Conservation (phyloP, 1,284 basidiomycete genomes). For the Sporisorium reilianum region DNA sequence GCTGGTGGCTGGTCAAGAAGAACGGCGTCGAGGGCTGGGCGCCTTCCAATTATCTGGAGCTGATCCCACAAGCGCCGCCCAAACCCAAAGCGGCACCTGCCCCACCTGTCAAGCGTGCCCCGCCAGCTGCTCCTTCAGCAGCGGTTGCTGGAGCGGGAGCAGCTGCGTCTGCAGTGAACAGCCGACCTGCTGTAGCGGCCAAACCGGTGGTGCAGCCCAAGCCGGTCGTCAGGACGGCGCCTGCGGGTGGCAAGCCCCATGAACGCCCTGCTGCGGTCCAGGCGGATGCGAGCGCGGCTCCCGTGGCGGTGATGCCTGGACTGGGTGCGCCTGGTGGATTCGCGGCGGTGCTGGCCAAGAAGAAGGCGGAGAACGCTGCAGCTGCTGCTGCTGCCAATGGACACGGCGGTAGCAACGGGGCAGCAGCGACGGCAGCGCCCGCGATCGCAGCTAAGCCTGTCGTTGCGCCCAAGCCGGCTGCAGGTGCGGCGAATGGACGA, state of each 20-base stretch:
- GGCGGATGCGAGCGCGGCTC: slow-evolving; percentile 68
- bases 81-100: slow-evolving; percentile 63
- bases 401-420: slow-evolving; percentile 5
- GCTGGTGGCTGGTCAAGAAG: slow-evolving; percentile 96
- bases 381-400: slow-evolving; percentile 40
- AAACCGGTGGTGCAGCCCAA: slow-evolving; percentile 70
- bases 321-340: slow-evolving; percentile 70
- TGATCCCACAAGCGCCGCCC: slow-evolving; percentile 77
- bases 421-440: slow-evolving; percentile 17
- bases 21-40: slow-evolving; percentile 89
- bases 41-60: slow-evolving; percentile 86
- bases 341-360: slow-evolving; percentile 70
- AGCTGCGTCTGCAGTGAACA: slow-evolving; percentile 25
- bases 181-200: slow-evolving; percentile 32
- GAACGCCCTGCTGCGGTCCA: slow-evolving; percentile 47
- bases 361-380: slow-evolving; percentile 66
- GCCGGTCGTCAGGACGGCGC: slow-evolving; percentile 66
- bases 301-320: slow-evolving; percentile 70
- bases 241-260: slow-evolving; percentile 70
- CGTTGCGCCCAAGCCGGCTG: slow-evolving; percentile 51
- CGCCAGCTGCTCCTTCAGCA: slow-evolving; percentile 70
- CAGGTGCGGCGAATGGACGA: slow-evolving; percentile 37
- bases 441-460: slow-evolving; percentile 31
- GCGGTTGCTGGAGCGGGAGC: too few relatives aligned
- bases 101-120: slow-evolving; percentile 61